Evolutionary conservation across 129 eudicot genomes (phyloP), one percentile per base, ranked within the genome.

Genomic region (Flaveria ramosissima): DNA sequence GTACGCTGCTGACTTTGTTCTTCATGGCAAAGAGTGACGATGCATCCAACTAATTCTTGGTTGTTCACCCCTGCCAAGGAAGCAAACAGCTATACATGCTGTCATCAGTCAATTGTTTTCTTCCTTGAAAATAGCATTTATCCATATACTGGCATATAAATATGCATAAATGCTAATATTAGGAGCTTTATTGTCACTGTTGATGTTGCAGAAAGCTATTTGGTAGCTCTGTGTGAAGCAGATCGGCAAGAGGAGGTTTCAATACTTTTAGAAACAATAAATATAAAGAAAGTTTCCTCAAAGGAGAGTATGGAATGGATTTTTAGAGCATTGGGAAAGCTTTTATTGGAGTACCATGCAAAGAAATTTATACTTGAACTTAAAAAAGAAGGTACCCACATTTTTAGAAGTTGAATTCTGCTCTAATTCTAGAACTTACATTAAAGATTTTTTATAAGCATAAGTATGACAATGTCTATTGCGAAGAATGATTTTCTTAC

Each of bases 291-390:
- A 67, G 85, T 91, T 83, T 72, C 92, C n/a, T 87, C 93, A 55
- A 46, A 70, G 75, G 83, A 83, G 59, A 72, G 36, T 72, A 9
- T 83, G 70, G 75, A 71, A 85, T 51, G 78, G 77, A 83, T 95
- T 60, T 95, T 95, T 78, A 75, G 52, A 71, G 73, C 88, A 5
- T 67, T 95, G 86, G 99, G 99, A 70, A 88, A 88, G 86, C 88
- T 86, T 70, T 77, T 64, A 27, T 76, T 88, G 85, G 96, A 91
- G 80, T 72, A 89, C 19, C 73, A 61, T 61, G 92, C 87, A 24
- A 88, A 83, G 85, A 74, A 73, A 68, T 91, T 88, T 82, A 53
- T 91, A 69, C 53, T 47, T 66, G 88, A 67, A 51, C 88, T 91
- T 77, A 85, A 83, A 86, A 57, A 68, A 7, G 63, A 77, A 48